Percentiles rank a stretch among this genome's conserved stretches.
These are phyloP conservation scores for Gryganskiella cystojenkinii DNA, from an alignment of 192 early-diverging fungal species.

Conservation along the genomic window DNA sequence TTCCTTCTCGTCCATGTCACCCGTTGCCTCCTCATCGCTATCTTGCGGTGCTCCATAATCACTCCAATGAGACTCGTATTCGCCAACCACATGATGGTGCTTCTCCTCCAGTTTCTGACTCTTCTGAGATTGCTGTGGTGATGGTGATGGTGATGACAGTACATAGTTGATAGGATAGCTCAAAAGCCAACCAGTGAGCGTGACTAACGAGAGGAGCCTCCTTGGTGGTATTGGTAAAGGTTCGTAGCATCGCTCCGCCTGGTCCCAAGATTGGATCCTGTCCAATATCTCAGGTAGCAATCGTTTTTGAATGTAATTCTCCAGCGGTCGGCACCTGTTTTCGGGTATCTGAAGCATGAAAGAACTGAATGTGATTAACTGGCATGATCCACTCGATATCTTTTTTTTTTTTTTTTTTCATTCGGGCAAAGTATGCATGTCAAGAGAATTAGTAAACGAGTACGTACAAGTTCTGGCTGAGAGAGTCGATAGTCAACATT, in stretches of 20 bases:
- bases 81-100: too few species aligned
- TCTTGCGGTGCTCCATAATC: too few species aligned
- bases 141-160: not conserved
- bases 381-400: too few species aligned
- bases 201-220: constrained; percentile 28
- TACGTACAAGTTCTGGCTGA: constrained; percentile 45
- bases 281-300: constrained; percentile 22
- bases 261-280: constrained; percentile 40
- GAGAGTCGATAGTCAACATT: constrained; percentile 43
- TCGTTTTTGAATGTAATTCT: constrained; percentile 21
- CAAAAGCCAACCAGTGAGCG: constrained; percentile 45
- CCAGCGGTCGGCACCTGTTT: constrained; percentile 29
- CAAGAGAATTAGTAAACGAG: not conserved
- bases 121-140: not conserved
- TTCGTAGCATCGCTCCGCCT: constrained; percentile 19
- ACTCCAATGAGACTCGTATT: too few species aligned
- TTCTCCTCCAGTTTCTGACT: too few species aligned
- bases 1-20: constrained; percentile 9
- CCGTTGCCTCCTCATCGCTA: not conserved
- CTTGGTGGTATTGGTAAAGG: constrained; percentile 20
- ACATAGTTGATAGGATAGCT: constrained; percentile 51
- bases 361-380: not conserved
- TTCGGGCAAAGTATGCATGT: too few species aligned
- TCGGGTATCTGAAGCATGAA: constrained; percentile 19
- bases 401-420: too few species aligned